phyloP scores from a whole-genome alignment of 202 grass and related monocot genomes.

The Setaria italica region DNA sequence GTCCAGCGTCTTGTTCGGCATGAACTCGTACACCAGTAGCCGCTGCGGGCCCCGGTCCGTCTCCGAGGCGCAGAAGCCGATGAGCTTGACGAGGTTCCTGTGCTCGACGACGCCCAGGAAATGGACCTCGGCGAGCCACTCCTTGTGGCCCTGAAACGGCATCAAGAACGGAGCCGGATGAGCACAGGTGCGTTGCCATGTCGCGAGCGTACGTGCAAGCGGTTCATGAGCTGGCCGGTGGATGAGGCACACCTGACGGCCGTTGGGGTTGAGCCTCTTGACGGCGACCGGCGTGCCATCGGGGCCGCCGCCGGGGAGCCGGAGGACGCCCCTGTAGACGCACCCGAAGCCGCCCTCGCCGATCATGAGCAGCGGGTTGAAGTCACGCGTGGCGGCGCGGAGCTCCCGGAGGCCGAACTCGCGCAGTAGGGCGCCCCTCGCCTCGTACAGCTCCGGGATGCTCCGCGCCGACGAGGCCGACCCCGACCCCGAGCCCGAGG shows the following conservation, averaged over 20 bases:
- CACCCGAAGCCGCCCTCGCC: constrained; percentile 82
- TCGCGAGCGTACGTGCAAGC: neutral
- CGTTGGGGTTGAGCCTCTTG: constrained; percentile 74
- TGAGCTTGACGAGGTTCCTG: constrained; percentile 57
- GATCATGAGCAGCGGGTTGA: constrained; percentile 62
- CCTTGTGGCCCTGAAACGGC: constrained; percentile 47
- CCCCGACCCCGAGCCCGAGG: constrained; percentile 46
- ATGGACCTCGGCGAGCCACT: constrained; percentile 60
- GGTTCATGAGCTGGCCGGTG: neutral
- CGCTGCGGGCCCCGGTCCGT: constrained; percentile 50
- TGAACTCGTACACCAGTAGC: constrained; percentile 68
- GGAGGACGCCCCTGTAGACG: constrained; percentile 71
- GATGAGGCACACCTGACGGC: constrained; percentile 49
- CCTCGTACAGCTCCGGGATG: constrained; percentile 80
- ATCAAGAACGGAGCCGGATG: neutral
- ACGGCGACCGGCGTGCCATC: constrained; percentile 52
- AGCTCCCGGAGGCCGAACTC: constrained; percentile 66
- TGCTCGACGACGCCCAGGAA: constrained; percentile 60
- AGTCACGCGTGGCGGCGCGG: constrained; percentile 65
- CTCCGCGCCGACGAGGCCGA: constrained; percentile 60
- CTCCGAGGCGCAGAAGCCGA: constrained; percentile 53
- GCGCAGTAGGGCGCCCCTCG: constrained; percentile 57
- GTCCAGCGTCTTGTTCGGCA: constrained; percentile 65
- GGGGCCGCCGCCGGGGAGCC: constrained; percentile 41
- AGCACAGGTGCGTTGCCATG: neutral